Conservation (phyloP, 352 stramenopile genomes). For the Phytophthora niederhauseri region DNA sequence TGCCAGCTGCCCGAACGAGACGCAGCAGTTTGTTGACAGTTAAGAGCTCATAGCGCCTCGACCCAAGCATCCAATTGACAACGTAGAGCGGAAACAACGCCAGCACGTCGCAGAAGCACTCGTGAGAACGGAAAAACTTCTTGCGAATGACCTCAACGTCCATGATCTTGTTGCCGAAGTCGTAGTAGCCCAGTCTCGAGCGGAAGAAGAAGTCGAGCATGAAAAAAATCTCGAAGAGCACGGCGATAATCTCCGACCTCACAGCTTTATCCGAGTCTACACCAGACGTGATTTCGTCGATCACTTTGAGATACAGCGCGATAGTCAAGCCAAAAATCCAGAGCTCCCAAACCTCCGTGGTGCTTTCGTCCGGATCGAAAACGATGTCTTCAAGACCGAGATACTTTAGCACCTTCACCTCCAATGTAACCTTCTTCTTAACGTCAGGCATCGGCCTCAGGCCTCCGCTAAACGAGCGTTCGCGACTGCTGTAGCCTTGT, state of each 20-base stretch:
- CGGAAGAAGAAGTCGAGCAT: constrained; percentile 53
- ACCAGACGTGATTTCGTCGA: constrained; percentile 39
- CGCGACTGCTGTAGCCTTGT: constrained; percentile 25
- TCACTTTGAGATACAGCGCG: constrained; percentile 44
- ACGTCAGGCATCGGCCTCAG: not conserved
- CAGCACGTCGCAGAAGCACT: constrained; percentile 40
- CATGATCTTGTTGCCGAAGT: constrained; percentile 78
- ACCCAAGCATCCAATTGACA: constrained; percentile 48
- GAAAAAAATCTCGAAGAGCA: constrained; percentile 55
- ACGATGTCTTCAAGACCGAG: constrained; percentile 41
- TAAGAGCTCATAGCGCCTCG: constrained; percentile 36
- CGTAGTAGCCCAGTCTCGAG: constrained; percentile 58
- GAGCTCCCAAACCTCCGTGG: constrained; percentile 34
- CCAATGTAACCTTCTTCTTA: constrained; percentile 34
- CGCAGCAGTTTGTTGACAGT: constrained; percentile 66
- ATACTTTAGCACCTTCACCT: constrained; percentile 34
- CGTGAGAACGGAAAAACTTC: constrained; percentile 44
- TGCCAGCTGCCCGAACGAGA: constrained; percentile 28
- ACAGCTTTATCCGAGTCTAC: constrained; percentile 13
- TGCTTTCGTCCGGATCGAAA: constrained; percentile 51
- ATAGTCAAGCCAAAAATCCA: constrained; percentile 38
- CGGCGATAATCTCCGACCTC: constrained; percentile 28
- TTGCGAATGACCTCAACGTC: constrained; percentile 44
- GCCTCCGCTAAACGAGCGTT: constrained; percentile 5
- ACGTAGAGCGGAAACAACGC: constrained; percentile 52